Conservation (phyloP, 345 rosid species). For the Gossypium australe region DNA sequence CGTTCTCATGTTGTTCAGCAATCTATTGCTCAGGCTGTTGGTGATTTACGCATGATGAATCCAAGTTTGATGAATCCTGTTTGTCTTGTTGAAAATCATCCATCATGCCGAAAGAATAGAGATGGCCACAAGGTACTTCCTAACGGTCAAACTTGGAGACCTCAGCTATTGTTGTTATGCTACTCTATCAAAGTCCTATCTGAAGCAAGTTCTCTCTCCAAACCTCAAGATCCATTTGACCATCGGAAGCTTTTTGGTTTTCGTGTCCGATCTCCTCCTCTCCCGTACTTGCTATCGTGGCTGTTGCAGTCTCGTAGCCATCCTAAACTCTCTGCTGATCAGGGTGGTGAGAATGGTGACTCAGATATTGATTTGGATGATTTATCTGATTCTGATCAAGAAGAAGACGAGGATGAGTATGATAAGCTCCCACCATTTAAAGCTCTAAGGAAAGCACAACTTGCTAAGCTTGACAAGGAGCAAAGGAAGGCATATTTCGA, state of each 20-base stretch:
- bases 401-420: conserved; percentile 82
- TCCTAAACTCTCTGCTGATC: conserved; percentile 71
- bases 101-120: conserved; percentile 75
- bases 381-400: conserved; percentile 71
- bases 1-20: conserved; percentile 93
- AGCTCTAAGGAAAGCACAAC: conserved; percentile 72
- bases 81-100: conserved; percentile 86
- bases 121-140: conserved; percentile 90
- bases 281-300: conserved; percentile 91
- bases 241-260: conserved; percentile 81
- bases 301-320: conserved; percentile 87
- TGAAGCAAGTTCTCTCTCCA: conserved; percentile 68
- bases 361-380: conserved; percentile 78
- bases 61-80: conserved; percentile 91
- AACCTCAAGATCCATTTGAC: conserved; percentile 79
- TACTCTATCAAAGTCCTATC: conserved; percentile 81
- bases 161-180: conserved; percentile 70
- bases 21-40: conserved; percentile 86
- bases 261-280: conserved; percentile 81
- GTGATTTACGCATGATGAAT: conserved; percentile 85
- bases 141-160: conserved; percentile 86
- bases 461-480: conserved; percentile 73
- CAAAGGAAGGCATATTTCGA: conserved; percentile 79
- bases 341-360: conserved; percentile 77
- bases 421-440: conserved; percentile 93